phyloP scores from a whole-genome alignment of 306 rosid genomes.

The Castanea sativa region DNA sequence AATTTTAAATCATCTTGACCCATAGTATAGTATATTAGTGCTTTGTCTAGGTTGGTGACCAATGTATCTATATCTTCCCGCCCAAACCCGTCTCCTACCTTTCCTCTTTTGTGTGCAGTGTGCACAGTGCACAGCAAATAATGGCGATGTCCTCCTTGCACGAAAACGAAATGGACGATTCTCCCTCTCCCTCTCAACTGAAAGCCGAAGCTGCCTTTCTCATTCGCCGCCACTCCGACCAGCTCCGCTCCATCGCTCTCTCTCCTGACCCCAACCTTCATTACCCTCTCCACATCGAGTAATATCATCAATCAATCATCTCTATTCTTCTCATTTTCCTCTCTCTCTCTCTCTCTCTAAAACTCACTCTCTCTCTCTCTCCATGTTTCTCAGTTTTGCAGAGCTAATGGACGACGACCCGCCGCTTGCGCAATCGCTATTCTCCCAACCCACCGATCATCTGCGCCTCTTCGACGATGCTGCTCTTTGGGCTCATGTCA shows the following conservation, averaged over 20 bases:
- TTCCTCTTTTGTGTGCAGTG: not conserved
- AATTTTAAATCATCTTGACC: too few species aligned
- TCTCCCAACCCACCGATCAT: conserved; percentile 53
- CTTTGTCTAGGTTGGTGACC: too few species aligned
- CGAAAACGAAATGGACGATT: conserved; percentile 17
- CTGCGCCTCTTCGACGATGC: conserved; percentile 76
- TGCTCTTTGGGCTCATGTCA: conserved; percentile 69
- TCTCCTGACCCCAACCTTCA: conserved; percentile 69
- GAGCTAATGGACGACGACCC: conserved; percentile 71
- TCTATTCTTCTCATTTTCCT: not conserved
- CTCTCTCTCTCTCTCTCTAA: not conserved
- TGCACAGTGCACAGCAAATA: not conserved
- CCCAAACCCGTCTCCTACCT: not conserved
- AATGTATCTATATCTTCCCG: not conserved
- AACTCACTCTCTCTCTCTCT: not conserved
- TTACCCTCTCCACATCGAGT: conserved; percentile 70
- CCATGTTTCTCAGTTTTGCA: conserved; percentile 44
- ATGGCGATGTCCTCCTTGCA: conserved; percentile 13
- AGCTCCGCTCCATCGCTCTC: conserved; percentile 58
- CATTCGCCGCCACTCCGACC: conserved; percentile 40
- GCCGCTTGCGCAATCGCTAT: conserved; percentile 56
- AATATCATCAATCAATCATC: not conserved
- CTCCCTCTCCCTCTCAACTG: conserved; percentile 19
- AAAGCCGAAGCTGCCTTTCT: conserved; percentile 55
- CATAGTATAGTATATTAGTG: too few species aligned